These are phyloP conservation scores for Acanthamoeba lenticulata DNA, from an alignment of 208 protist species.

Conservation along the genomic window DNA sequence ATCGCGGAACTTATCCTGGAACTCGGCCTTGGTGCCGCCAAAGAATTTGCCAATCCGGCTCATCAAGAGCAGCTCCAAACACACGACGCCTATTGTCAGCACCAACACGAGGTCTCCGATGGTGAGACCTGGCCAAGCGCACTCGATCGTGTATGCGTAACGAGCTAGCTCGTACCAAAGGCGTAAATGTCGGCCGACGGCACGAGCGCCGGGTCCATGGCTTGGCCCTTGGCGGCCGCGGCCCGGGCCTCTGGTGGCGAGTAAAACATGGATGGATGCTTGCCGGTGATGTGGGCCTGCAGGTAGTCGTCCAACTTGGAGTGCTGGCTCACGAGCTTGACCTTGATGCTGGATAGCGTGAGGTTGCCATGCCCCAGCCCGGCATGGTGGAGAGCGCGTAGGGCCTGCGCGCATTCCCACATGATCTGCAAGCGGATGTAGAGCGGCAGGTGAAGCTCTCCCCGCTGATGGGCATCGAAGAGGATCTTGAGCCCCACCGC, in stretches of 20 bases:
- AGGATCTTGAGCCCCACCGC: constrained; percentile 12
- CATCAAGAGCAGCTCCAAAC: not conserved
- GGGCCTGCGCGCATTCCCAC: constrained; percentile 45
- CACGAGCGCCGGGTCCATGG: not conserved
- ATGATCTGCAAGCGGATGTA: not conserved
- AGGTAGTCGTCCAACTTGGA: constrained; percentile 23
- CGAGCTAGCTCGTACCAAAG: constrained; percentile 42
- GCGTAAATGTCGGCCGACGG: not conserved
- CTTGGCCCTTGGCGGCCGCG: not conserved
- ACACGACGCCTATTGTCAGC: not conserved
- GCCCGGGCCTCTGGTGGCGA: not conserved
- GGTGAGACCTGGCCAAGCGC: not conserved
- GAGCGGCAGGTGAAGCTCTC: constrained; percentile 33
- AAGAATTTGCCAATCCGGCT: not conserved
- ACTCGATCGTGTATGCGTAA: no score
- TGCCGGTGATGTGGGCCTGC: not conserved
- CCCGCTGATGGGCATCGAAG: not conserved
- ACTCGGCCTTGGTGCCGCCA: not conserved
- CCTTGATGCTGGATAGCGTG: not conserved
- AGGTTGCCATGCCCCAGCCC: not conserved
- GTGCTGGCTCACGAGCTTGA: not conserved
- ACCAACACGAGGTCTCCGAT: no score
- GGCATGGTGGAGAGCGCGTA: not conserved
- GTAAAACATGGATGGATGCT: not conserved
- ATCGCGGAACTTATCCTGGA: not conserved